Conservation (phyloP, 306 rosid species). For the Fagus crenata region DNA sequence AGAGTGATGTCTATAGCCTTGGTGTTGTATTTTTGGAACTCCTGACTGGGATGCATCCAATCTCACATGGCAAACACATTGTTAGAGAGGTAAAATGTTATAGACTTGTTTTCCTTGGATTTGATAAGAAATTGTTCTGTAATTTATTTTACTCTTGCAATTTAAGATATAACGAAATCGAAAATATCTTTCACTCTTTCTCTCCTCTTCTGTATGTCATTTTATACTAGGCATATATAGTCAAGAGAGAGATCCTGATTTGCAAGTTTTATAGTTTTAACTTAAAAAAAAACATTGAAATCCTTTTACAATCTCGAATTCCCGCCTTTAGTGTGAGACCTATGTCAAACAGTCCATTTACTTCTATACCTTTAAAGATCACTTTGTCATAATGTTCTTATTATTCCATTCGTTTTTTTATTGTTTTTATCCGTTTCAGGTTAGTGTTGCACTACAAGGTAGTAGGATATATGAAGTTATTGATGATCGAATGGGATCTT, state of each 20-base stretch:
- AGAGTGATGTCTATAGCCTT: neutral
- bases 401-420: too few relatives aligned
- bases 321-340: too few relatives aligned
- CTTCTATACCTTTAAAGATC: too few relatives aligned
- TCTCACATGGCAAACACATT: constrained; percentile 88
- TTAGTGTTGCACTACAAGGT: too few relatives aligned
- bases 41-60: constrained; percentile 85
- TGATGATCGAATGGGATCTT: too few relatives aligned
- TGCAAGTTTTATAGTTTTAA: neutral
- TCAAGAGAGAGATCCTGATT: neutral
- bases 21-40: constrained; percentile 82
- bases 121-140: neutral
- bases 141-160: constrained; percentile 1
- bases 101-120: too few relatives aligned
- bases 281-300: too few relatives aligned
- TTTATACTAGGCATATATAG: neutral
- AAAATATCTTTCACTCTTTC: neutral
- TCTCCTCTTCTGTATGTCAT: neutral
- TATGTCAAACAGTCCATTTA: too few relatives aligned
- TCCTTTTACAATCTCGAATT: too few relatives aligned
- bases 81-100: constrained; percentile 70
- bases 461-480: too few relatives aligned
- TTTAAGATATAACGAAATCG: neutral
- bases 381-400: too few relatives aligned
- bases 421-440: too few relatives aligned